These are phyloP conservation scores for Aquilaria agallochum DNA, from an alignment of 441 rosid species.

Conservation along the genomic window DNA sequence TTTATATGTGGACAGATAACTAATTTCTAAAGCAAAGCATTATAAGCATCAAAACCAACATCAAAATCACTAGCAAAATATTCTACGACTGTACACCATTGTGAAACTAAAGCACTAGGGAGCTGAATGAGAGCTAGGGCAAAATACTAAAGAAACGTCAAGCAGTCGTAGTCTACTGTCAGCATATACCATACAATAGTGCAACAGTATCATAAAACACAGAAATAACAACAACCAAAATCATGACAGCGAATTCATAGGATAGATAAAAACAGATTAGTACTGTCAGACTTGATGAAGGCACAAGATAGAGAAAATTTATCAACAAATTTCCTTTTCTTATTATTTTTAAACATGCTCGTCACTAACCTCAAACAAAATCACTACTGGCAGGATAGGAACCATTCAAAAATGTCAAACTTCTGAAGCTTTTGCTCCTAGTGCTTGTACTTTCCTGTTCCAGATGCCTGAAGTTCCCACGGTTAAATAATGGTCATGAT, in stretches of 20 bases:
- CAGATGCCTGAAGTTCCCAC: neutral
- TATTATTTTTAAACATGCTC: conserved; percentile 16
- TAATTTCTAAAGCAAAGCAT: too few relatives aligned
- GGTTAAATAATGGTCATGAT: conserved; percentile 7
- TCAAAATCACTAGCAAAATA: too few relatives aligned
- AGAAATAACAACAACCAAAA: neutral
- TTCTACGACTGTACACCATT: too few relatives aligned
- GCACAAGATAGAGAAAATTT: neutral
- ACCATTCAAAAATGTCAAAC: conserved; percentile 2
- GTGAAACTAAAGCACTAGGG: too few relatives aligned
- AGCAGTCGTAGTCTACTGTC: too few relatives aligned
- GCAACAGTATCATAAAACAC: conserved; percentile 1
- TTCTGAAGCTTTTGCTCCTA: conserved; percentile 6
- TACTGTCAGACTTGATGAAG: conserved; percentile 7
- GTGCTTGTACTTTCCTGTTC: neutral
- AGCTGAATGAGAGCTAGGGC: too few relatives aligned
- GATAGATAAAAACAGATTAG: too few relatives aligned
- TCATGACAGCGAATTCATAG: conserved; percentile 8
- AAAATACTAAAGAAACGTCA: too few relatives aligned
- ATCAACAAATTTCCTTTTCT: too few relatives aligned
- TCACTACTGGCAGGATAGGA: conserved; percentile 11
- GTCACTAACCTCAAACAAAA: conserved; percentile 21
- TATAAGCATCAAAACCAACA: too few relatives aligned
- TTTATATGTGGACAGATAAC: too few relatives aligned
- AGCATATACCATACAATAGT: neutral